Evolutionary conservation across 352 stramenopile genomes (phyloP), one percentile per base, ranked within the genome.

Genomic region (Pythium vanterpoolii): DNA sequence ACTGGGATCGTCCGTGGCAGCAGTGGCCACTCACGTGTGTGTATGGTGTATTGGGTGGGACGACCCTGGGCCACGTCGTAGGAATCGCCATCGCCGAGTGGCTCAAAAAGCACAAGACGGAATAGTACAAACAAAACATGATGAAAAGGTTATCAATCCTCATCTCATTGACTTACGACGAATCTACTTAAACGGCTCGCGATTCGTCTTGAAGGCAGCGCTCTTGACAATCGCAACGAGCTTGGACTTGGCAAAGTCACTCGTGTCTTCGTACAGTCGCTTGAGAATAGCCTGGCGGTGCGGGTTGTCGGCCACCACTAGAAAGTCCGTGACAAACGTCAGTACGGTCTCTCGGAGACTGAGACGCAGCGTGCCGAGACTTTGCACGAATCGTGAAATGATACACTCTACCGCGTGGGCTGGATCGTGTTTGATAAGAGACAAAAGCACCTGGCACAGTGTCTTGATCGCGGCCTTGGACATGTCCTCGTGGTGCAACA

Each of bases 1-100:
- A 95, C 51, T 95, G 86, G 86, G 86, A 95, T 72, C 84, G 84
- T 28, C 86, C 86, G 30, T 95, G 84, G 86, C 86, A 95, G 86
- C 81, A 93, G 89, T 95, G 86, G 83, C 86, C 86, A 4, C 63
- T 93, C 26, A 89, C 86, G 30, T 95, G 86, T 66, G 77, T 90
- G 21, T 95, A 93, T 56, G 82, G 86, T 13, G 65, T 73, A 8
- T 55, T 90, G 14, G 49, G 74, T 13, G 83, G 80, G 4, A 67
- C 84, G 45, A 68, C 68, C 13, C 10, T 72, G n/a, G 83, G 79
- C 16, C 49, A 86, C 40, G 13, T 62, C 34, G 42, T 53, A 2
- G 60, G 45, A 5, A 10, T 60, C 33, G 60, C 30, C 9, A 33
- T 69, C 21, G 50, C 47, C 47, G 43, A 45, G 49, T 66, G 40